These are phyloP conservation scores for Linnemannia zychae DNA, from an alignment of 192 early-diverging fungal species.

Conservation along the genomic window DNA sequence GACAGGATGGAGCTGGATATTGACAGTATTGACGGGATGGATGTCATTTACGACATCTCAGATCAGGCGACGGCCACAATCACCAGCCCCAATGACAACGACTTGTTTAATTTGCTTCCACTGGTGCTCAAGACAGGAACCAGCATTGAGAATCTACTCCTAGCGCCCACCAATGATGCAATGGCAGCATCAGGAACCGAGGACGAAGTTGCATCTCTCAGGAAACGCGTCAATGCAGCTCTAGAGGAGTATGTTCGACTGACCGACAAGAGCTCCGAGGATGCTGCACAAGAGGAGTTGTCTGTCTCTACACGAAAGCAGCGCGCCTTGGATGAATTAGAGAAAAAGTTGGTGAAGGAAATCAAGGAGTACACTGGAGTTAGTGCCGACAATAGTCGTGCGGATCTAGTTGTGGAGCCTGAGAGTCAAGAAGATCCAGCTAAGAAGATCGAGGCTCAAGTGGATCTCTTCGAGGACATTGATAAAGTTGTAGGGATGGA, in stretches of 20 bases:
- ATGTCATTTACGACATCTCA: not conserved
- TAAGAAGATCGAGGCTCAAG: too few relatives aligned
- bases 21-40: not conserved
- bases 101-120: too few relatives aligned
- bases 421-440: not conserved
- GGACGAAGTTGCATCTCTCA: not conserved
- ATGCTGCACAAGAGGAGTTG: not conserved
- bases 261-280: not conserved
- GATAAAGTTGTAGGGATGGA: too few relatives aligned
- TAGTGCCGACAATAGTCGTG: not conserved
- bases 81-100: not conserved
- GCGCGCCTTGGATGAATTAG: slow-evolving; percentile 15
- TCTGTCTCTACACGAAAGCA: slow-evolving; percentile 10
- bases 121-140: slow-evolving; percentile 11
- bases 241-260: slow-evolving; percentile 16
- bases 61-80: not conserved
- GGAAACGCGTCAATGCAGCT: slow-evolving; percentile 6
- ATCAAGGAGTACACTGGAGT: slow-evolving; percentile 20
- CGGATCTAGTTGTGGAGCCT: not conserved
- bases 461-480: too few relatives aligned
- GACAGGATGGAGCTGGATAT: slow-evolving; percentile 9
- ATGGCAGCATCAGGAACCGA: not conserved
- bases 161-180: not conserved
- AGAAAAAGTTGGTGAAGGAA: slow-evolving; percentile 26
- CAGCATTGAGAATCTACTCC: slow-evolving; percentile 11